Conservation (phyloP, 352 stramenopile genomes). For the Phytopythium chamaehyphon region DNA sequence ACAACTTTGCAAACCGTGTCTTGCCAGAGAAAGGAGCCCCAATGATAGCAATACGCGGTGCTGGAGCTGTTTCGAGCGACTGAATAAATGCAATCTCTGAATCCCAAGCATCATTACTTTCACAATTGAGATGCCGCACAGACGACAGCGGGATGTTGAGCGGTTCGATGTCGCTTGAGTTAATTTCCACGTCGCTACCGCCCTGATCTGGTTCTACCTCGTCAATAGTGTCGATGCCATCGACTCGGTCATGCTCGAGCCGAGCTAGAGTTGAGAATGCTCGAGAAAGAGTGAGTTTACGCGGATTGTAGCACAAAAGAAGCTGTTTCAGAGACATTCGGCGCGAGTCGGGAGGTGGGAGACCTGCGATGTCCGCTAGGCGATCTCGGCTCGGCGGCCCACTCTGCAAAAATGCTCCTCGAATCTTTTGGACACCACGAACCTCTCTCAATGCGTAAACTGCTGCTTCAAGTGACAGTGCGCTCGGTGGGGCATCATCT, state of each 20-base stretch:
- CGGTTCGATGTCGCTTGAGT: neutral
- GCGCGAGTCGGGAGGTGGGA: slow-evolving; percentile 40
- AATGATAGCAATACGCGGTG: slow-evolving; percentile 48
- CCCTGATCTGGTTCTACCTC: neutral
- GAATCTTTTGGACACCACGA: slow-evolving; percentile 47
- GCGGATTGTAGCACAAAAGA: slow-evolving; percentile 63
- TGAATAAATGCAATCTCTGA: slow-evolving; percentile 30
- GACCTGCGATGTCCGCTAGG: slow-evolving; percentile 36
- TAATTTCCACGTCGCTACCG: neutral
- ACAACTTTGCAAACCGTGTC: slow-evolving; percentile 37
- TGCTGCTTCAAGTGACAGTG: slow-evolving; percentile 8
- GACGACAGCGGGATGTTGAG: neutral
- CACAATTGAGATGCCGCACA: neutral
- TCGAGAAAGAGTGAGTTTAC: slow-evolving; percentile 64
- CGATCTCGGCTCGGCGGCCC: slow-evolving; percentile 41
- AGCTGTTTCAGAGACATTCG: slow-evolving; percentile 76
- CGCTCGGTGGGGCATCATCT: neutral
- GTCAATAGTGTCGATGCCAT: too few relatives aligned
- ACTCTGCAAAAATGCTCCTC: slow-evolving; percentile 49
- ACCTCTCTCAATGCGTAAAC: slow-evolving; percentile 26
- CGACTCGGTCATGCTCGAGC: neutral
- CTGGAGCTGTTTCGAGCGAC: slow-evolving; percentile 36
- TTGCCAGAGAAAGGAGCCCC: slow-evolving; percentile 54
- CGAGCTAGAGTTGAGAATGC: slow-evolving; percentile 33
- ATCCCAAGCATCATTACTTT: slow-evolving; percentile 34